These are phyloP conservation scores for Cubamyces lactineus DNA, from an alignment of 768 basidiomycete genomes.

Conservation along the genomic window DNA sequence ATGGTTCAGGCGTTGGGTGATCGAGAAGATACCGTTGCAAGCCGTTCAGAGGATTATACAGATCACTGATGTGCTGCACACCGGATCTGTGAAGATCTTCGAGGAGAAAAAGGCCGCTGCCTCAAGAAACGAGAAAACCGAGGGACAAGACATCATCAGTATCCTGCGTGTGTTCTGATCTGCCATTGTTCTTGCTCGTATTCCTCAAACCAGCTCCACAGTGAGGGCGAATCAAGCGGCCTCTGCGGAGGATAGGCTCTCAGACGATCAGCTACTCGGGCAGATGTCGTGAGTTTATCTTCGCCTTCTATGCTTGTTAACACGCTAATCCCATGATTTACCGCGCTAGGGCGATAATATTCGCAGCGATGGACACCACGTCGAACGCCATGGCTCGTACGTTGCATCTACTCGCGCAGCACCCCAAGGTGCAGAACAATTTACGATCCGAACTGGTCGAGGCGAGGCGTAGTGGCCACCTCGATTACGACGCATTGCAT, in stretches of 20 bases:
- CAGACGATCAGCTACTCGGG: slow-evolving; percentile 42
- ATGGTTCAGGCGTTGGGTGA: slow-evolving; percentile 38
- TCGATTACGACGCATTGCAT: slow-evolving; percentile 28
- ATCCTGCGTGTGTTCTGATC: slow-evolving; percentile 41
- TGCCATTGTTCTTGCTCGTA: no score
- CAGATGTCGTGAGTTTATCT: slow-evolving; percentile 38
- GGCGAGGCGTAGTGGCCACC: slow-evolving; percentile 7
- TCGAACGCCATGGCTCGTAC: slow-evolving; percentile 28
- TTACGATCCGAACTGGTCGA: slow-evolving; percentile 29
- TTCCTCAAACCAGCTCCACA: slow-evolving; percentile 18
- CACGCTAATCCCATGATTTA: neutral
- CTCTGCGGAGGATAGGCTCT: slow-evolving; percentile 27
- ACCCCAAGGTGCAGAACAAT: slow-evolving; percentile 31
- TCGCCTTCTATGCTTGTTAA: neutral
- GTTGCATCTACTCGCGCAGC: slow-evolving; percentile 29
- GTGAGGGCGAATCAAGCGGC: slow-evolving; percentile 46
- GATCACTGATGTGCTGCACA: slow-evolving; percentile 42
- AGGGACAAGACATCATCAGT: slow-evolving; percentile 50
- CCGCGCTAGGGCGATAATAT: slow-evolving; percentile 26
- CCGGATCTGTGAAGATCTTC: slow-evolving; percentile 41
- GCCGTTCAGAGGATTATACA: slow-evolving; percentile 37
- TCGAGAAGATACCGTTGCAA: slow-evolving; percentile 39
- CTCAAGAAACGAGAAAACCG: slow-evolving; percentile 36
- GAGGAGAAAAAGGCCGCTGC: slow-evolving; percentile 42
- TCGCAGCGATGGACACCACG: slow-evolving; percentile 35